Evolutionary conservation across 495 filamentous ascomycete species (phyloP), one percentile per base, ranked within the genome.

Genomic region (Lichenothelia convexa): DNA sequence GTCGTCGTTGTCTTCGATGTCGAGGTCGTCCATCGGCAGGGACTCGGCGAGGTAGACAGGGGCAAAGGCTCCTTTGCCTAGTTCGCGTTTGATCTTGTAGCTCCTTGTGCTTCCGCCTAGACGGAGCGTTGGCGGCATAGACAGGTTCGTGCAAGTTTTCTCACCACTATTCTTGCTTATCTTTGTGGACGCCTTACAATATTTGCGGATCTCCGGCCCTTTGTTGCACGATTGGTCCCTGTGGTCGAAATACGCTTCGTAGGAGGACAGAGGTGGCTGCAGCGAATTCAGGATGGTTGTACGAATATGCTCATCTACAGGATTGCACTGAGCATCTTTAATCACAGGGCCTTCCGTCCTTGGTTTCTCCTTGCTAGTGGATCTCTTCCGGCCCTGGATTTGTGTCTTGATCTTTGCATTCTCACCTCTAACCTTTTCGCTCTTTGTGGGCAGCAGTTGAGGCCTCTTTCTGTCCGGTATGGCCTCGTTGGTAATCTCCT

Each of bases 51-150:
- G 67, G 54, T 94, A 95, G 5, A 97, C 91, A 0, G 89, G 85
- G 5, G 85, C 89, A 55, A 84, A 95, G 2, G 91, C 87, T 18
- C 89, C 89, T 15, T 82, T 77, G 6, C 89, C 89, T 5, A 97
- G 72, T 48, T 93, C 84, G n/a, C 77, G 71, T 43, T 75, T 78
- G 39, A 97, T 57, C 6, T 75, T 75, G 56, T 93, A 95, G 3
- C 62, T 55, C 4, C 67, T 59, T 12, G 67, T 55, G 13, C 58
- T 54, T 20, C 68, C 73, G 0, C 72, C 65, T 39, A 95, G 80
- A 29, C 71, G 58, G 12, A 97, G 64, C 19, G 67, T 64, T 1
- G 78, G 80, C 1, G 73, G 62, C 23, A 64, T 49, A 13, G 67
- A 56, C 12, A 76, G 42, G 33, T 55, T 66, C 9, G 59, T 62